phyloP scores from a whole-genome alignment of 345 rosid genomes.

The Lumnitzera littorea region DNA sequence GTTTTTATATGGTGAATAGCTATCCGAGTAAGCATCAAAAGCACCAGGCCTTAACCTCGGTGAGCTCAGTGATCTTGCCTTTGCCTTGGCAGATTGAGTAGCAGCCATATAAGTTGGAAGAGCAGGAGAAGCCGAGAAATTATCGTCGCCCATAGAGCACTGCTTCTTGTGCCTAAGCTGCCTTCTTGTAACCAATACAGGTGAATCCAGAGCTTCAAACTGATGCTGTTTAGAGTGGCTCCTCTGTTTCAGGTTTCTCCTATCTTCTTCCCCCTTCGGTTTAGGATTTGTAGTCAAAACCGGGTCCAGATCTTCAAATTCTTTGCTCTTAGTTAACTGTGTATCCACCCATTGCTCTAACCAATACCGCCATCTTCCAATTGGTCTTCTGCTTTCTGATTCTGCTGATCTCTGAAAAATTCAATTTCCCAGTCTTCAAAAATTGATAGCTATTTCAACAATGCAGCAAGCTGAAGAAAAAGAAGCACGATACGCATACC shows the following conservation, averaged over 20 bases:
- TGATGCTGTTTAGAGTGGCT: slow-evolving; percentile 24
- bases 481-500: slow-evolving; percentile 25
- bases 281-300: slow-evolving; percentile 28
- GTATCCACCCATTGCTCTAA: slow-evolving; percentile 84
- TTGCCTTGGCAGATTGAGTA: slow-evolving; percentile 86
- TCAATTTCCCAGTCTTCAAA: not conserved
- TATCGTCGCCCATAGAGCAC: slow-evolving; percentile 60
- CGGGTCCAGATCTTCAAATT: slow-evolving; percentile 72
- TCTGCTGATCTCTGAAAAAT: slow-evolving; percentile 68
- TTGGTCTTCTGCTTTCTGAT: slow-evolving; percentile 46
- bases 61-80: slow-evolving; percentile 65
- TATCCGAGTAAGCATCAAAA: slow-evolving; percentile 69
- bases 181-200: slow-evolving; percentile 30
- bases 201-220: slow-evolving; percentile 26
- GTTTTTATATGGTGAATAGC: slow-evolving; percentile 72
- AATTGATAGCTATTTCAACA: not conserved
- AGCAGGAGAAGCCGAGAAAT: slow-evolving; percentile 27
- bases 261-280: slow-evolving; percentile 28
- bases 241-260: slow-evolving; percentile 32
- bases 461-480: no score
- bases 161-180: slow-evolving; percentile 48
- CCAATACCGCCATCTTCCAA: slow-evolving; percentile 82
- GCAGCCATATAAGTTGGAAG: slow-evolving; percentile 88
- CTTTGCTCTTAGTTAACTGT: slow-evolving; percentile 61
- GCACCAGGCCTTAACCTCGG: slow-evolving; percentile 60